Base-by-base conservation (phyloP, 345 rosid species). In the Hibiscus tridactylites region DNA sequence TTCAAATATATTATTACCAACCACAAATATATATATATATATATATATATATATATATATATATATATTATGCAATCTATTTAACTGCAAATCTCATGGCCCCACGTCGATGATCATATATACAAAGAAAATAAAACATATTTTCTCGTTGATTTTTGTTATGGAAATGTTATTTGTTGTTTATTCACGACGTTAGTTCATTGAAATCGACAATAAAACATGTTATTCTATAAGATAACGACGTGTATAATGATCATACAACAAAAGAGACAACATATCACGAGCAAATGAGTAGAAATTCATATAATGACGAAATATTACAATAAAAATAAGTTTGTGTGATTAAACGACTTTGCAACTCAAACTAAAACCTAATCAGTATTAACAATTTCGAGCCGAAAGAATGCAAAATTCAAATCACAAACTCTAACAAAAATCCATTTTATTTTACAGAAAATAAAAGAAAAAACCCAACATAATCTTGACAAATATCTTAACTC, bases 401-500 rank as follows among this genome's bases (percentile, higher is more conserved):
- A 31, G 4, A 21, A 21, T 21, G 24, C 24, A 21, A 0, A 21
- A 21, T 21, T 21, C 24, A 1, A 21, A 21, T 21, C 24, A 21
- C 24, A 21, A 21, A 21, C 24, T 21, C 24, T 37, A 37, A 37
- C 42, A 37, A 57, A 63, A 74, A 4, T 24, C 2, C 1, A 5
- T 10, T 24, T 19, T 8, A 9, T 58, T 17, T 13, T 42, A 10
- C 12, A 2, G 0, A 35, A 7, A 71, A 15, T 1, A 26, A 1
- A 39, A 56, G 0, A 37, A 4, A 4, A 4, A 12, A 9, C 11
- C 61, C 35, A 15, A 50, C 86, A 79, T 57, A 77, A 84, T 84
- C 90, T 86, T 80, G 79, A 81, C 84, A 79, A 81, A 21, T 68
- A 81, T 76, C 84, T 49, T 9, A 49, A 70, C 68, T 56, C 82